Base-by-base conservation (phyloP, 2,329 filamentous ascomycete genomes). In the Neoscytalidium dimidiatum region DNA sequence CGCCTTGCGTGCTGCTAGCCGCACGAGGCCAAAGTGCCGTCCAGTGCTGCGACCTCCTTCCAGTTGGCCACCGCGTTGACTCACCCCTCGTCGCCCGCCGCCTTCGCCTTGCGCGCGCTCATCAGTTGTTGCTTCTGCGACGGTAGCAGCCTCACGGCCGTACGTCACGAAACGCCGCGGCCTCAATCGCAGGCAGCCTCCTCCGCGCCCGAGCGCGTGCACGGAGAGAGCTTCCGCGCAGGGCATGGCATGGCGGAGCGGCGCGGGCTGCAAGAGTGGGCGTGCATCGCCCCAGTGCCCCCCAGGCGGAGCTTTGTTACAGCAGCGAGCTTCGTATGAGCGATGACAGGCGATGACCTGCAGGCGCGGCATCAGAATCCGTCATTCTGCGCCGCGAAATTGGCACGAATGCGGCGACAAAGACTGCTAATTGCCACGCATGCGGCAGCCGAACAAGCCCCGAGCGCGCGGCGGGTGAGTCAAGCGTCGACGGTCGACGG, bases 21-120 rank as follows among this genome's bases (percentile, higher is more conserved):
- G 65, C 67, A 63, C 66, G 63, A 38, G 49, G 63, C 53, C 29
- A 46, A 66, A 66, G 43, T 23, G 65, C 66, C 53, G 52, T 9
- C n/a, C 33, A 29, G 29, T 31, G 48, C 48, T 51, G 48, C 48
- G 17, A 26, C 26, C 21, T 13, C 33, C 31, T 43, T 17, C 19
- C 35, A 31, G 56, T 46, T 58, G 28, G 56, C 56, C 56, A 60
- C 56, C 38, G 56, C 38, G 38, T 60, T 60, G 56, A 60, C 26
- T 60, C 56, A 60, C 56, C 35, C 56, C 35, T 33, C 51, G n/a
- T 14, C 51, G 51, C 28, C 29, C 51, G 51, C 51, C 51, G 51
- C 51, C 51, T 19, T 35, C 28, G 17, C 21, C 3, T 11, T 48
- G 14, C 13, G 9, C 6, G n/a, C n/a, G n/a, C n/a, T 17, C 38